Percentiles rank a stretch among this genome's conserved stretches.
These are phyloP conservation scores for Fragaria nilgerrensis DNA, from an alignment of 306 rosid species.

Conservation along the genomic window DNA sequence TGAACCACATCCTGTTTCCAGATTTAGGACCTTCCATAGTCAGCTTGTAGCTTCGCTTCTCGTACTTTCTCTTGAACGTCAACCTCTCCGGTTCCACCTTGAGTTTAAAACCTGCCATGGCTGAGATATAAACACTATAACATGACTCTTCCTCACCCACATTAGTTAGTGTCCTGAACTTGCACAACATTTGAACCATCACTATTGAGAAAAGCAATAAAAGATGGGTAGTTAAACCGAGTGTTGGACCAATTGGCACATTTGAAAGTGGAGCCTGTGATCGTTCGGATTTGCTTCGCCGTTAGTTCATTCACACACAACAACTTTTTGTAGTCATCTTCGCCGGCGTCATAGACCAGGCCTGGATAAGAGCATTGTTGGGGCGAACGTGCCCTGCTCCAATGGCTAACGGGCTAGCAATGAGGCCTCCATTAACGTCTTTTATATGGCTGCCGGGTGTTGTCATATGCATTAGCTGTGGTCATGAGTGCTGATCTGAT, in stretches of 20 bases:
- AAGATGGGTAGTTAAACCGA: constrained; percentile 26
- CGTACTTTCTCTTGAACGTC: no score
- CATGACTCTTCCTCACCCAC: no score
- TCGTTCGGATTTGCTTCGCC: constrained; percentile 9
- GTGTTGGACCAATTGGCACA: neutral
- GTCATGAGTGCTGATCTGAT: constrained; percentile 20
- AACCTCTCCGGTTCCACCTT: no score
- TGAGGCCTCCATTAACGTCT: neutral
- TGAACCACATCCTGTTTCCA: no score
- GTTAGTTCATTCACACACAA: constrained; percentile 22
- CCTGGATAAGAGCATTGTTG: constrained; percentile 22
- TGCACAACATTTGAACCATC: constrained; percentile 5
- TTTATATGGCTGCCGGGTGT: neutral
- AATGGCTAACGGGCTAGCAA: constrained; percentile 7
- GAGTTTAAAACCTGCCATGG: no score
- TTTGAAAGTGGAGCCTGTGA: neutral
- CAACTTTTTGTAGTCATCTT: constrained; percentile 12
- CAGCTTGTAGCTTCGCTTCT: no score
- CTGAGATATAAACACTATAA: no score
- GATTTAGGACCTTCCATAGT: no score
- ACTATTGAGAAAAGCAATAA: constrained; percentile 19
- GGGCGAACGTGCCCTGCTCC: constrained; percentile 21
- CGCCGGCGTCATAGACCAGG: constrained; percentile 13
- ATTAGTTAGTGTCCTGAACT: constrained; percentile 3
- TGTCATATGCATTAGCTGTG: constrained; percentile 15